phyloP scores from a whole-genome alignment of 2,329 filamentous ascomycete species.

The Thielaviopsis cerberus region DNA sequence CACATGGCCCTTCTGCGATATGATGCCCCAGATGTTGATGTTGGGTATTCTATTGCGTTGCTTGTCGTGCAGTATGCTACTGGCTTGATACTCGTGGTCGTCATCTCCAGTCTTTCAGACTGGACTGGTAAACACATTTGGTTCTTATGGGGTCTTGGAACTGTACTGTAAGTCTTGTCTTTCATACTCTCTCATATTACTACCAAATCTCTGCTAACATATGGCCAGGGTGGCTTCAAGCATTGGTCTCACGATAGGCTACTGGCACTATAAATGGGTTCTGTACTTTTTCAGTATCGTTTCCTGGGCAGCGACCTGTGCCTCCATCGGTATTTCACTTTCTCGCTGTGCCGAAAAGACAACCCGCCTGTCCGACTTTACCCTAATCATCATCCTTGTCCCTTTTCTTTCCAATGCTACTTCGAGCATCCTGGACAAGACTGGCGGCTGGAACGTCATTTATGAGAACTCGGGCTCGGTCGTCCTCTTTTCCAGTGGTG shows the following conservation, averaged over 20 bases:
- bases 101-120: neutral
- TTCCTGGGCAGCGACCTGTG: neutral
- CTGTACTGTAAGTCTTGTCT: neutral
- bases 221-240: neutral
- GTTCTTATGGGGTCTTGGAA: neutral
- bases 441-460: neutral
- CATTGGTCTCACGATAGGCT: neutral
- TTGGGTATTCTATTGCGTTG: neutral
- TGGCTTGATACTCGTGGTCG: neutral
- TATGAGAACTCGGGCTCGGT: neutral
- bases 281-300: neutral
- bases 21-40: neutral
- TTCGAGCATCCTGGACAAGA: neutral
- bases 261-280: neutral
- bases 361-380: neutral
- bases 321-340: neutral
- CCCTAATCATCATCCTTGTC: neutral
- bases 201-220: neutral
- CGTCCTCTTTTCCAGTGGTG: neutral
- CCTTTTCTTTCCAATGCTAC: neutral
- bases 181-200: neutral
- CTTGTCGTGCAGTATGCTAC: neutral
- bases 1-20: neutral
- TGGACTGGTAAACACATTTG: neutral
- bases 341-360: neutral